Percentiles rank a stretch among this genome's conserved stretches.
Evolutionary conservation across 495 filamentous ascomycete species (phyloP).

Genomic region (Aspergillus campestris): DNA sequence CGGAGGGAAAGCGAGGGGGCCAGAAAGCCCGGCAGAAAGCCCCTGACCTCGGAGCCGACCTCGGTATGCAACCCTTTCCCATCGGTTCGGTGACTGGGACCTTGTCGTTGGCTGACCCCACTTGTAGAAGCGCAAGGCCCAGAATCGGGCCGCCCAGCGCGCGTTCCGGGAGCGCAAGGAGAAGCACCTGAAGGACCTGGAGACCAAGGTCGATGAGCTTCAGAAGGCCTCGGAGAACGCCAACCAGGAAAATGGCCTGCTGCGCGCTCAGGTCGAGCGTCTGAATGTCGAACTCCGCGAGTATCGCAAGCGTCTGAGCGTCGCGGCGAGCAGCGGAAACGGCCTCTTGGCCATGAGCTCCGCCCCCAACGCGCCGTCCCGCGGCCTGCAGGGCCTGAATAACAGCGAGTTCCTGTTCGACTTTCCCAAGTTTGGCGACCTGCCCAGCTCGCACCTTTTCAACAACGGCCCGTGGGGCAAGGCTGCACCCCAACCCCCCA

Average conservation of each 20-base stretch:
- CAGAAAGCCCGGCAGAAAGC: constrained; percentile 96
- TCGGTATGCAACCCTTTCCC: constrained; percentile 55
- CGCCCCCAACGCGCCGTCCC: constrained; percentile 27
- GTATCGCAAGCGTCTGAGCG: constrained; percentile 72
- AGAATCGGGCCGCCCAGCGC: constrained; percentile 93
- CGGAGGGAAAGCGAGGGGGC: constrained; percentile 67
- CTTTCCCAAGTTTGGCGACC: constrained; percentile 83
- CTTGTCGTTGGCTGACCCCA: constrained; percentile 44
- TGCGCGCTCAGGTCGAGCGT: constrained; percentile 80
- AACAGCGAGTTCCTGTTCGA: constrained; percentile 88
- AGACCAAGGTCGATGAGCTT: constrained; percentile 89
- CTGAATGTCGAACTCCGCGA: constrained; percentile 78
- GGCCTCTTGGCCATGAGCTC: constrained; percentile 42
- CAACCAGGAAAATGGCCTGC: constrained; percentile 76
- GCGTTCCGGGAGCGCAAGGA: constrained; percentile 98
- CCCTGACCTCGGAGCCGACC: constrained; percentile 88
- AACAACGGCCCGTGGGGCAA: constrained; percentile 36
- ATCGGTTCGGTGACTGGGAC: no score
- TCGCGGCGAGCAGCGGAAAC: constrained; percentile 45
- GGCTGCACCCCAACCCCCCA: constrained; percentile 24
- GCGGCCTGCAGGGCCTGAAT: constrained; percentile 42
- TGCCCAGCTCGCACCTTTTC: constrained; percentile 56
- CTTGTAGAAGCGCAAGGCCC: constrained; percentile 92
- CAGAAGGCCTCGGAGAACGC: constrained; percentile 75
- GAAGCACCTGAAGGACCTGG: constrained; percentile 91